Evolutionary conservation across 164 flowering plant species (phyloP).

Genomic region (Berberis vulgaris): DNA sequence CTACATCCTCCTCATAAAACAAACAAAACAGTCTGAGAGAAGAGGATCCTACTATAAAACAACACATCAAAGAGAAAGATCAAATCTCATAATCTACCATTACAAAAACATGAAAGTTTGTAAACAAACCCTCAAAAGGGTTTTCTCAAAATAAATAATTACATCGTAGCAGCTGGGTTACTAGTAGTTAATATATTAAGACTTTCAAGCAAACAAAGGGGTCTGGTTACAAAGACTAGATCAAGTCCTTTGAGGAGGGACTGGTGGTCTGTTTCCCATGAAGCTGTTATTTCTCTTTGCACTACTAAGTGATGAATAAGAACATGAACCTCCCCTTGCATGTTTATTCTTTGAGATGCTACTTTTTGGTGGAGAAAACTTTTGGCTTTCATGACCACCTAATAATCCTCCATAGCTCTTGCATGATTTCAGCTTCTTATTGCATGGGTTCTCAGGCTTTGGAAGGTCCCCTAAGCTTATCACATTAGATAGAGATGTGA

Average conservation of each 20-base stretch:
- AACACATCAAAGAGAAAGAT: too few relatives aligned
- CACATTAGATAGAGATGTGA: constrained; percentile 29
- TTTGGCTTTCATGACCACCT: not conserved
- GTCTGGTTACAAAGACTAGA: constrained; percentile 18
- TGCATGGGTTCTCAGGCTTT: constrained; percentile 32
- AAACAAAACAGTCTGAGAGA: too few relatives aligned
- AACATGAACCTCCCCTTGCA: constrained; percentile 13
- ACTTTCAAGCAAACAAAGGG: constrained; percentile 23
- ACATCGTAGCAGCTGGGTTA: too few relatives aligned
- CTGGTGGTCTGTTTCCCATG: constrained; percentile 14
- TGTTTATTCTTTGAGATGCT: constrained; percentile 10
- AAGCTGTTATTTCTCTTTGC: constrained; percentile 15
- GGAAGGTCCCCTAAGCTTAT: constrained; percentile 30
- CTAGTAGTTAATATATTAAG: too few relatives aligned
- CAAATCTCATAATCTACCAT: too few relatives aligned
- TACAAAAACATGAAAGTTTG: too few relatives aligned
- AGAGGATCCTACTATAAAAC: too few relatives aligned
- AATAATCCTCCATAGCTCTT: constrained; percentile 22
- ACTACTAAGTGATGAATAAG: constrained; percentile 8
- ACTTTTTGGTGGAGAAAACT: not conserved
- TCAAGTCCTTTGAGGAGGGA: constrained; percentile 11
- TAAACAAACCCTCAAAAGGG: too few relatives aligned
- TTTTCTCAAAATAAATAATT: too few relatives aligned
- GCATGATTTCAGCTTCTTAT: constrained; percentile 28
- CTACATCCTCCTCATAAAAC: too few relatives aligned